A percentile compares a stretch with the other conserved stretches of the same genome.
phyloP scores from a whole-genome alignment of 176 grass and related monocot genomes.

The Tillandsia fasciculata region DNA sequence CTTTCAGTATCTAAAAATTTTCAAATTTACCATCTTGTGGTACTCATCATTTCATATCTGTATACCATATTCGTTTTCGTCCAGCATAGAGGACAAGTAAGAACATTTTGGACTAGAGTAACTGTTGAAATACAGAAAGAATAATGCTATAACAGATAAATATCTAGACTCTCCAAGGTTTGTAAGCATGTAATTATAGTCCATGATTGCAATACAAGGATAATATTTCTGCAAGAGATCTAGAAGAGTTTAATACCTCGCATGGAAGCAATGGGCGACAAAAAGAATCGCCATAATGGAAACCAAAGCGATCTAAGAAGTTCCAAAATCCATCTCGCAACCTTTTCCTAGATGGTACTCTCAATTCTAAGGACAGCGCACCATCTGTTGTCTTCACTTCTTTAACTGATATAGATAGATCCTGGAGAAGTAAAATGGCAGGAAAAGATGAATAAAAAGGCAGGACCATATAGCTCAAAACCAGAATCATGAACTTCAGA shows the following conservation, averaged over 20 bases:
- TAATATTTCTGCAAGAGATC: not conserved
- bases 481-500: not conserved
- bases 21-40: too few relatives aligned
- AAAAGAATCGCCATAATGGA: conserved; percentile 37
- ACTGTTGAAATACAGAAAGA: not conserved
- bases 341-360: conserved; percentile 36
- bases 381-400: conserved; percentile 65
- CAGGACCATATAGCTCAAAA: not conserved
- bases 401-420: conserved; percentile 56
- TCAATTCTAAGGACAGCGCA: conserved; percentile 51
- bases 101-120: not conserved
- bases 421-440: conserved; percentile 41
- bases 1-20: too few relatives aligned
- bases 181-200: too few relatives aligned
- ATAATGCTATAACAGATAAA: not conserved
- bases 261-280: conserved; percentile 55
- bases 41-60: too few relatives aligned
- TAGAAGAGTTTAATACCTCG: conserved; percentile 37
- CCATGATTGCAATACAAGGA: too few relatives aligned
- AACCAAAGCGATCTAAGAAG: conserved; percentile 66
- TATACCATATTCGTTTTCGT: too few relatives aligned
- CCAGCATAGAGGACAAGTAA: too few relatives aligned
- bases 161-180: too few relatives aligned
- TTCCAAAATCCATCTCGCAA: conserved; percentile 59
- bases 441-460: conserved; percentile 6